These are phyloP conservation scores for Trichoderma sp. DNA, from an alignment of 2,329 filamentous ascomycete genomes.

Conservation along the genomic window DNA sequence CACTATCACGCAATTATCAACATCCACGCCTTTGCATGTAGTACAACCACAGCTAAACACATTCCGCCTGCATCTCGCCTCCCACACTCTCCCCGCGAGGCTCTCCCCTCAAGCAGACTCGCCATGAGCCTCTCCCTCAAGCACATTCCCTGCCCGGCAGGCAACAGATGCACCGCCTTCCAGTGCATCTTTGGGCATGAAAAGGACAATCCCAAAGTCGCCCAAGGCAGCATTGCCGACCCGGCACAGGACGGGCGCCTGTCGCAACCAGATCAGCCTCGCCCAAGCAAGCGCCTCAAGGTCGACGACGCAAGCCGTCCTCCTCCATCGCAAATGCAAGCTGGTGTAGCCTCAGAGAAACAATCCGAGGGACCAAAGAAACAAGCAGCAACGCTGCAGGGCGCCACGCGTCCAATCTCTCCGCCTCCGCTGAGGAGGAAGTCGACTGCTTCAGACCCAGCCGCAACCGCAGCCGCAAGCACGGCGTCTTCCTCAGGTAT, in stretches of 20 bases:
- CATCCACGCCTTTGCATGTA: not conserved
- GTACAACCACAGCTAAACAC: not conserved
- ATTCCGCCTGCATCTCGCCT: not conserved
- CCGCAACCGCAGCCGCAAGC: constrained; percentile 19
- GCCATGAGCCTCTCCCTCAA: constrained; percentile 49
- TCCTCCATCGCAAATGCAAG: not conserved
- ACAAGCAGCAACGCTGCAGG: constrained; percentile 28
- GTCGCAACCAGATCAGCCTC: constrained; percentile 35
- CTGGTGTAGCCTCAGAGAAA: constrained; percentile 7
- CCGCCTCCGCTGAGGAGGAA: constrained; percentile 41
- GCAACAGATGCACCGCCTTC: constrained; percentile 52
- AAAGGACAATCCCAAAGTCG: constrained; percentile 37
- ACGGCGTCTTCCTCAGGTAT: constrained; percentile 25
- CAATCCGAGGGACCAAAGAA: not conserved
- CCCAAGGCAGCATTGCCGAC: not conserved
- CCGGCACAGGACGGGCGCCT: constrained; percentile 6
- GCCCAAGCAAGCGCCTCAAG: constrained; percentile 39
- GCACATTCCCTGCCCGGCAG: constrained; percentile 54
- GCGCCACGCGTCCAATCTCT: constrained; percentile 39
- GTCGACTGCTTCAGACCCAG: constrained; percentile 25
- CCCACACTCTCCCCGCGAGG: not conserved
- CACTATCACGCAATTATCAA: not conserved
- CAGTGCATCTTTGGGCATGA: constrained; percentile 55
- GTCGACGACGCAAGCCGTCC: constrained; percentile 31
- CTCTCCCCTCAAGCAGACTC: not conserved